A percentile compares a stretch with the other conserved stretches of the same genome.
phyloP scores from a whole-genome alignment of 495 filamentous ascomycete species.

The Schizothecium vesticola region DNA sequence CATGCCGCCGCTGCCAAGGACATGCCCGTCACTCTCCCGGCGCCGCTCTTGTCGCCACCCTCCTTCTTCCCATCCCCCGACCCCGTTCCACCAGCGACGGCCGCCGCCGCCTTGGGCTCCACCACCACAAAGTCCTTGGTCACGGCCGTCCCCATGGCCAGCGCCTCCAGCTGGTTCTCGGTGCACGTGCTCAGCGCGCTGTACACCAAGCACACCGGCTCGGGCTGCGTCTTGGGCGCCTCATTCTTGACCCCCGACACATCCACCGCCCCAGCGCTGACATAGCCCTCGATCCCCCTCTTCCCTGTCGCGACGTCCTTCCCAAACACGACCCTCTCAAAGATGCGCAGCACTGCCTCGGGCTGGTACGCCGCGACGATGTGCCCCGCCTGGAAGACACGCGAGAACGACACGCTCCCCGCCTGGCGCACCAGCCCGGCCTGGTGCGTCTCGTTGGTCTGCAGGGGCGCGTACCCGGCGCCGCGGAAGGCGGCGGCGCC shows the following conservation, averaged over 20 bases:
- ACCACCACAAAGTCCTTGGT: background rate
- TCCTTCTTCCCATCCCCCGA: background rate
- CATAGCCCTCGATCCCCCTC: conserved; percentile 6
- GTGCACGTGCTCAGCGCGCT: conserved; percentile 4
- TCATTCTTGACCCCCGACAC: background rate
- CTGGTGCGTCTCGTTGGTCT: conserved; percentile 42
- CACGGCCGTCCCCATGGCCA: background rate
- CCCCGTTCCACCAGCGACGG: background rate
- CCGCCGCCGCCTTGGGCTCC: background rate
- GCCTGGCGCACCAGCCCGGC: conserved; percentile 56
- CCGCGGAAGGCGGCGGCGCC: conserved; percentile 28
- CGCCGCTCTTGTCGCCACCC: background rate
- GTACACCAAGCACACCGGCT: background rate
- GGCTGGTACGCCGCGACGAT: conserved; percentile 63
- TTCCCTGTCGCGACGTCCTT: conserved; percentile 53
- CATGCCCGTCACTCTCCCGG: background rate
- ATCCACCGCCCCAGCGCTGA: background rate
- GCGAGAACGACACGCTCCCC: conserved; percentile 58
- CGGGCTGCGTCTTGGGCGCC: background rate
- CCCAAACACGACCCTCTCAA: conserved; percentile 40
- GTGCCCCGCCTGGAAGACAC: conserved; percentile 58
- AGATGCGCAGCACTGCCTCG: conserved; percentile 19
- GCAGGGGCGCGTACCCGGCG: conserved; percentile 48
- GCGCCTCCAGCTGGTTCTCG: background rate
- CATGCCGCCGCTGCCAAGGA: background rate